These are phyloP conservation scores for Beauveria pseudobassiana DNA, from an alignment of 2,329 filamentous ascomycete species.

Conservation along the genomic window DNA sequence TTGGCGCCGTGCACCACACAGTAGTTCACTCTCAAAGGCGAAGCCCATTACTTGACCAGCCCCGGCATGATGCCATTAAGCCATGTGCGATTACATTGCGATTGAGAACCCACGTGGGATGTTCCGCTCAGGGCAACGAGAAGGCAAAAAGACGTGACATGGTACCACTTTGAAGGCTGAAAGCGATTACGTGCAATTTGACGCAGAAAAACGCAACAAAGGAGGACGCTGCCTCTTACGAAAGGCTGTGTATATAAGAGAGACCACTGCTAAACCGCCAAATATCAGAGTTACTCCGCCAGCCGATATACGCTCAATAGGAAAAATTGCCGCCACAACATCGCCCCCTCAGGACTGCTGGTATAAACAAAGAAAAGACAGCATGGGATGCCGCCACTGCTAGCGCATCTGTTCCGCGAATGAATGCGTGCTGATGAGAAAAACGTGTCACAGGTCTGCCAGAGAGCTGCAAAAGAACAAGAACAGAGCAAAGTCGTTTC, in stretches of 20 bases:
- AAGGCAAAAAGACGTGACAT: too few relatives aligned
- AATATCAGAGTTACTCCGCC: background rate
- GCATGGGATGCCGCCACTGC: background rate
- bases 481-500: background rate
- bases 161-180: background rate
- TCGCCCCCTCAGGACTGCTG: background rate
- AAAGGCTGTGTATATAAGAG: background rate
- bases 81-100: too few relatives aligned
- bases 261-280: background rate
- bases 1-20: too few relatives aligned
- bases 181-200: background rate
- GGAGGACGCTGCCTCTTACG: background rate
- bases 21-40: too few relatives aligned
- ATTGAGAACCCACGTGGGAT: too few relatives aligned
- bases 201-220: background rate
- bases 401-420: background rate
- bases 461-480: background rate
- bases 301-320: background rate
- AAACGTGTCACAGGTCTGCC: background rate
- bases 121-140: background rate
- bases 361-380: background rate
- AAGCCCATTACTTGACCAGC: too few relatives aligned
- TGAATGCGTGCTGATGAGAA: background rate
- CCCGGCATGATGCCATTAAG: too few relatives aligned
- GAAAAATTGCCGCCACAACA: background rate